Percentiles rank a stretch among this genome's conserved stretches.
phyloP scores from a whole-genome alignment of 179 eudicot genomes.

The Actinidia arguta region DNA sequence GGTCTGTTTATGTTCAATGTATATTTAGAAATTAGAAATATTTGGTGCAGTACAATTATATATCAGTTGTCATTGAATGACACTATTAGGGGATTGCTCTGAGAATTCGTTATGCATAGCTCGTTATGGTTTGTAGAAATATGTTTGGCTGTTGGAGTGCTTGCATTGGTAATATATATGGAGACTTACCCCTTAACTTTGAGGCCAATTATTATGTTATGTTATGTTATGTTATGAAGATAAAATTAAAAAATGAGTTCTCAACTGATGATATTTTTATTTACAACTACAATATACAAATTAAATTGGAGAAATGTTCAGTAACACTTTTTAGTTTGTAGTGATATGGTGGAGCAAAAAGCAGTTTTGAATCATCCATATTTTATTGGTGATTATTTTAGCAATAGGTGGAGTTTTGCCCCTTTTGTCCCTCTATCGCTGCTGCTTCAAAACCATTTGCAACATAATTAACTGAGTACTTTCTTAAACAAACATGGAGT shows the following conservation, averaged over 20 bases:
- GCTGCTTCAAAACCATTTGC: not conserved
- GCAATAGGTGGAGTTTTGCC: not conserved
- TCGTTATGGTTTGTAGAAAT: not conserved
- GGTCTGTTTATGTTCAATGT: not conserved
- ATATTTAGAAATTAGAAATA: not conserved
- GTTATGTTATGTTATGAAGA: too few relatives aligned
- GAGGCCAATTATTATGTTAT: not conserved
- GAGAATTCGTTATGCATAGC: not conserved
- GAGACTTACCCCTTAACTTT: not conserved
- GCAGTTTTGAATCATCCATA: not conserved
- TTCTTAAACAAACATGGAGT: too few relatives aligned
- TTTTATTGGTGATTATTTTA: not conserved
- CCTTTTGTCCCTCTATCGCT: not conserved
- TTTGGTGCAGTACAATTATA: not conserved
- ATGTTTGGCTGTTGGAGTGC: not conserved
- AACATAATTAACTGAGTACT: not conserved
- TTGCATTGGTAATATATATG: not conserved
- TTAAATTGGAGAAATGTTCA: not conserved
- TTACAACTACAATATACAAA: not conserved
- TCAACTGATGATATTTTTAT: not conserved
- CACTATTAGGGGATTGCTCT: not conserved
- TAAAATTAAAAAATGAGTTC: too few relatives aligned
- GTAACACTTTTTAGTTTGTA: not conserved
- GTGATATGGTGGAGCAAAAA: not conserved
- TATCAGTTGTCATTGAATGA: not conserved